Base-by-base conservation (phyloP, 768 basidiomycete genomes). In the Lactarius quietus region DNA sequence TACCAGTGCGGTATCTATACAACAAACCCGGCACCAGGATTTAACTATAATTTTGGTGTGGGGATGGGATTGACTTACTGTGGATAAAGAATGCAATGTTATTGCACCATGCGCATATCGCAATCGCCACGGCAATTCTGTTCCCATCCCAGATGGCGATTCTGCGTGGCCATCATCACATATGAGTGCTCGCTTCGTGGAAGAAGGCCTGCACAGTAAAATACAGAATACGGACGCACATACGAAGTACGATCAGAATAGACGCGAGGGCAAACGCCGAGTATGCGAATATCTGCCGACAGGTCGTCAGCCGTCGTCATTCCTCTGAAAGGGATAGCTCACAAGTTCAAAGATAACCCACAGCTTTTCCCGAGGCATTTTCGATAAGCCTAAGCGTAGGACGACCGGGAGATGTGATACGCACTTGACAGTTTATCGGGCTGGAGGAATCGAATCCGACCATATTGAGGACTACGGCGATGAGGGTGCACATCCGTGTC, bases 361-460 rank as follows among this genome's bases (percentile, higher is more conserved):
- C 3, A 58, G n/a, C 3, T 63, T 59, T 41, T 17, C 7, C 17
- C 5, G 39, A 38, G n/a, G 29, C 3, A n/a, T n/a, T n/a, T n/a
- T n/a, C n/a, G n/a, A 33, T 33, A 33, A 33, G 33, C 33, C 4
- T 6, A 9, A 18, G n/a, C 15, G 15, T 23, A 56, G 1, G n/a
- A 23, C 2, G 20, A n/a, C 18, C 36, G 15, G 10, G 14, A 12
- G 45, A 53, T 10, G 53, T 3, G 48, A 18, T 1, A 48, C 54
- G 12, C 20, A 64, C 66, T 28, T 67, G 57, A 54, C 66, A 67
- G n/a, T 67, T 56, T 12, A 67, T 60, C 29, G 17, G 33, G 2
- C 9, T 17, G 1, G 43, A 48, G 17, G 26, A 23, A 5, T 64
- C 53, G 15, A 67, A 33, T 0, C 43, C 53, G 6, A 67, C 15